phyloP scores from a whole-genome alignment of 805 yeast species.

The Hyphopichia homilentoma region DNA sequence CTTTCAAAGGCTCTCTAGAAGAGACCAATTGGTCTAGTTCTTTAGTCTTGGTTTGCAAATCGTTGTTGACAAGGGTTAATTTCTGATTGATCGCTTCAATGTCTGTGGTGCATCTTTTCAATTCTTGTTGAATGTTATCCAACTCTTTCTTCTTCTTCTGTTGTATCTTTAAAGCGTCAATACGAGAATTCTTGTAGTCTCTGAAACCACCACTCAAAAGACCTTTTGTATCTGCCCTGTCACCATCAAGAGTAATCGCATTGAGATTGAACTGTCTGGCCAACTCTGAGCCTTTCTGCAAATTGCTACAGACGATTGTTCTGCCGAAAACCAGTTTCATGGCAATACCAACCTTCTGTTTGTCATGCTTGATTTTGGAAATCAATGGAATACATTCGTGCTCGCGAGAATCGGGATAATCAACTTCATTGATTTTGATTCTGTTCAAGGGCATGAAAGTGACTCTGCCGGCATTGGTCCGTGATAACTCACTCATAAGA shows the following conservation, averaged over 20 bases:
- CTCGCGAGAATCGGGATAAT: conserved; percentile 56
- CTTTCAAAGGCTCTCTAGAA: conserved; percentile 41
- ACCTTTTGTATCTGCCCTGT: conserved; percentile 79
- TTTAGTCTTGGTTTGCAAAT: conserved; percentile 29
- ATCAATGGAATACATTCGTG: conserved; percentile 73
- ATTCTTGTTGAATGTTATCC: conserved; percentile 31
- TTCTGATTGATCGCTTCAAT: conserved; percentile 47
- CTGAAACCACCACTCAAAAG: conserved; percentile 85
- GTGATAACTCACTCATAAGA: conserved; percentile 70
- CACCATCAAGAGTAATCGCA: conserved; percentile 91
- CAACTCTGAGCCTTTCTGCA: conserved; percentile 64
- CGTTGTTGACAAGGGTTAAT: conserved; percentile 49
- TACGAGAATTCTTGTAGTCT: conserved; percentile 60
- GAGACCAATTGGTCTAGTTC: conserved; percentile 42
- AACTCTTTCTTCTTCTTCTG: conserved; percentile 49
- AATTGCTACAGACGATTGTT: conserved; percentile 69
- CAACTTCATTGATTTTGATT: conserved; percentile 38
- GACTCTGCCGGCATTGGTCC: conserved; percentile 74
- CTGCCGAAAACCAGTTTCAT: conserved; percentile 78
- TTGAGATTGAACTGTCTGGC: conserved; percentile 59
- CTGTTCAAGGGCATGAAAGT: conserved; percentile 90
- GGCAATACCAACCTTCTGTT: conserved; percentile 54
- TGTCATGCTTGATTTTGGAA: conserved; percentile 62
- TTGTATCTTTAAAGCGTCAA: conserved; percentile 64
- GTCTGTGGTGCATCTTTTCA: conserved; percentile 33